These are phyloP conservation scores for Pleurotus salmoneostramineus DNA, from an alignment of 768 basidiomycete species.

Conservation along the genomic window DNA sequence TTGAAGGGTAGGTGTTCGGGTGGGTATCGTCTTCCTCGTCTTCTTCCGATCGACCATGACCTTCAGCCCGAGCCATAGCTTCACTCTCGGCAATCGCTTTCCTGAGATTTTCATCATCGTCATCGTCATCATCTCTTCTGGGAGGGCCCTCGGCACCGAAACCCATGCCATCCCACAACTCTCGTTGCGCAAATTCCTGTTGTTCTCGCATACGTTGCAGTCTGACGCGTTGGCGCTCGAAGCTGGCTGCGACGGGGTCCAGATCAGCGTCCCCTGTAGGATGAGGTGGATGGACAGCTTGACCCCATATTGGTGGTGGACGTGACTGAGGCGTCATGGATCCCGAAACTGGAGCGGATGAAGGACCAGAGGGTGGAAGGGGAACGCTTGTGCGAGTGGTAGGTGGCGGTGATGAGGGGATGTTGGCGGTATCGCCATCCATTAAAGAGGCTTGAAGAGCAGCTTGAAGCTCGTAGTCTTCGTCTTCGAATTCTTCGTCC, in stretches of 20 bases:
- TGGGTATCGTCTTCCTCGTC: constrained; percentile 18
- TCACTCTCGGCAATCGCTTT: constrained; percentile 62
- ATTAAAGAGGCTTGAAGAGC: constrained; percentile 80
- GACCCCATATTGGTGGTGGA: constrained; percentile 3
- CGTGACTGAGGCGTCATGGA: constrained; percentile 12
- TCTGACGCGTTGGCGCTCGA: constrained; percentile 57
- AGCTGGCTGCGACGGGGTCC: constrained; percentile 64
- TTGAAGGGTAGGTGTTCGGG: constrained; percentile 9
- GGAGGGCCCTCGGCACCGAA: constrained; percentile 24
- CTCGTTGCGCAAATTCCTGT: constrained; percentile 65
- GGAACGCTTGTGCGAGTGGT: constrained; percentile 23
- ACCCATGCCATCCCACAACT: constrained; percentile 42
- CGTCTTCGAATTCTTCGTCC: constrained; percentile 59
- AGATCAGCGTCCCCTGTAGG: constrained; percentile 18
- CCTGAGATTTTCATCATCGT: constrained; percentile 53
- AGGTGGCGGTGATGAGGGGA: constrained; percentile 20
- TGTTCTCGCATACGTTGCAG: constrained; percentile 62
- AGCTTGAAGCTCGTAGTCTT: constrained; percentile 85
- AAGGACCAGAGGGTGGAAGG: constrained; percentile 14
- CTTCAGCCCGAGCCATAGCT: constrained; percentile 31
- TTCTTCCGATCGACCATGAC: constrained; percentile 13
- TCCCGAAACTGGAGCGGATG: constrained; percentile 12
- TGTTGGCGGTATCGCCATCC: constrained; percentile 14
- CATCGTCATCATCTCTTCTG: constrained; percentile 40
- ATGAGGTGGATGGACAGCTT: constrained; percentile 4